Evolutionary conservation across 1,139 yeast genomes (phyloP), one percentile per base, ranked within the genome.

Genomic region (Scheffersomyces segobiensis): DNA sequence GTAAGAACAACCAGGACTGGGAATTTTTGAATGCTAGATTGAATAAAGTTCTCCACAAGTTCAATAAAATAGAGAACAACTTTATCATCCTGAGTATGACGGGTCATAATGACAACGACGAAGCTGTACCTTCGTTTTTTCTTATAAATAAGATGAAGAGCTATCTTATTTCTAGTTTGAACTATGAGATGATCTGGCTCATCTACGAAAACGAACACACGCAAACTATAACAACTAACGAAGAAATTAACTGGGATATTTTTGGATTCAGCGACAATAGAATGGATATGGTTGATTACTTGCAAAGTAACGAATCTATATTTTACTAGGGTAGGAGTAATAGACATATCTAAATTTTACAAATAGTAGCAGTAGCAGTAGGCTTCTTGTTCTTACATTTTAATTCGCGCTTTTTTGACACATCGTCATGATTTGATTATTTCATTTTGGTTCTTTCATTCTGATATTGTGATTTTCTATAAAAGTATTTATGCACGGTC

Each of bases 141-240:
- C 65, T 80, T 55, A 68, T 80, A 47, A 73, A 72, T 49, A 69
- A 70, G 56, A 78, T 79, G 77, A 73, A 74, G 56, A 75, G 72
- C 59, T 75, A 77, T 64, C 73, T 79, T 58, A 77, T 74, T 17
- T 74, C 81, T 21, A 75, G 80, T 57, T 71, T 80, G 57, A 68
- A 69, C 51, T 78, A 77, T 62, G 84, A 80, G 63, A 64, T 80
- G 67, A 76, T 78, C 26, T 79, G 81, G 81, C 69, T 73, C 51
- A 74, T 79, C 49, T 77, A 76, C 65, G 71, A 73, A 56, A 61
- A 69, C 57, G 71, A 70, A 55, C 61, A 59, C 51, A 17, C 21
- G 39, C 42, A 52, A 18, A 54, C 42, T 47, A 50, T 55, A 7
- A 57, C 26, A 8, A 54, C 39, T 3, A 26, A 18, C 5, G 26